Evolutionary conservation across 164 flowering plant genomes (phyloP).

Genomic region (Aristolochia contorta): DNA sequence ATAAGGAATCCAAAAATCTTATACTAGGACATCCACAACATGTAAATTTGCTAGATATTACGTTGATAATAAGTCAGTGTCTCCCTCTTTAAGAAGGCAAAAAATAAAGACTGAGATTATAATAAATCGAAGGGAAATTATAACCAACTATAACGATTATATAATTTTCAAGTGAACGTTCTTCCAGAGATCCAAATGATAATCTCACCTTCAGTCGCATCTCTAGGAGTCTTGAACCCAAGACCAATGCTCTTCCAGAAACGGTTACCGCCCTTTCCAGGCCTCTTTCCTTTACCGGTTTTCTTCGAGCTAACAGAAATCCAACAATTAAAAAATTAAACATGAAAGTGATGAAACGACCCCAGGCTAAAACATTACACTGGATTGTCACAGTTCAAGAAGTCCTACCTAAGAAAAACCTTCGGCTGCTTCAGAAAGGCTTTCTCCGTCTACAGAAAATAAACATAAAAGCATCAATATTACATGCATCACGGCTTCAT

Average conservation of each 20-base stretch:
- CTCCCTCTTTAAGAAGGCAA: no score
- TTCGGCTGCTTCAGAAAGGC: constrained; percentile 18
- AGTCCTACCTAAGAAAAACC: constrained; percentile 10
- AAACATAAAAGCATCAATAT: not conserved
- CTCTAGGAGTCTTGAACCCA: constrained; percentile 19
- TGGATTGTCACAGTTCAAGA: not conserved
- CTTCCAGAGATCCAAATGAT: not conserved
- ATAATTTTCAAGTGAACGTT: no score
- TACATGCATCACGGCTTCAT: not conserved
- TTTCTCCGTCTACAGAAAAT: constrained; percentile 12
- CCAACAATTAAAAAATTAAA: not conserved
- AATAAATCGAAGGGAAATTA: no score
- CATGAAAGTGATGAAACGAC: not conserved
- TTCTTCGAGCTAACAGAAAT: constrained; percentile 35
- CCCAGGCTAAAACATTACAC: not conserved
- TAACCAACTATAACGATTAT: no score
- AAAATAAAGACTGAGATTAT: no score
- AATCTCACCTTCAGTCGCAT: constrained; percentile 12
- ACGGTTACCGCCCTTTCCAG: constrained; percentile 47
- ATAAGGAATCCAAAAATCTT: no score
- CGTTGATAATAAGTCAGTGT: no score
- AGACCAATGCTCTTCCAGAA: constrained; percentile 41
- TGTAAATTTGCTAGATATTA: no score
- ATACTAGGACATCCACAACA: no score
- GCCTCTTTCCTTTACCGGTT: constrained; percentile 43